Evolutionary conservation across 345 rosid species (phyloP).

Genomic region (Arabidopsis thaliana): DNA sequence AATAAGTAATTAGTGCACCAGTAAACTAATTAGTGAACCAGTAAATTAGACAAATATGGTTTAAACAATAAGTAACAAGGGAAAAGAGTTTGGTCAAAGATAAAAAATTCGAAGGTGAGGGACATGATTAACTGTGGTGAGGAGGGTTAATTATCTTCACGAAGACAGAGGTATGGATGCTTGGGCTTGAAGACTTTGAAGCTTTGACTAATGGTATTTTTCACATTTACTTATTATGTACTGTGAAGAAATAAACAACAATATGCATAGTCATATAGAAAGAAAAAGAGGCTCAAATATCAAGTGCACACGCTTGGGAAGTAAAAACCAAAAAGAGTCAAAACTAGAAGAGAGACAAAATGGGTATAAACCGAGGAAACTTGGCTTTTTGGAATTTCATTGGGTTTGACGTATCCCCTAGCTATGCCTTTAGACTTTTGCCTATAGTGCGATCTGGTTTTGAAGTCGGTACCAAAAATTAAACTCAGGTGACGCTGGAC

Average conservation of each 20-base stretch:
- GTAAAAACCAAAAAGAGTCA: constrained; percentile 43
- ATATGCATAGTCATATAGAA: not conserved
- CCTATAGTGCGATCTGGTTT: constrained; percentile 47
- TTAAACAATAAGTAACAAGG: not conserved
- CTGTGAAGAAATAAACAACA: constrained; percentile 19
- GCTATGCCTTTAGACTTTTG: constrained; percentile 34
- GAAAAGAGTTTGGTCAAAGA: constrained; percentile 27
- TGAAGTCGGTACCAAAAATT: constrained; percentile 40
- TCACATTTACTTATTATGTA: constrained; percentile 27
- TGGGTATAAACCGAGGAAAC: constrained; percentile 47
- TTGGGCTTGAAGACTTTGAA: constrained; percentile 46
- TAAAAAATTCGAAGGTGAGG: constrained; percentile 27
- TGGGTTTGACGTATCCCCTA: constrained; percentile 31
- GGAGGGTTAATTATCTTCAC: constrained; percentile 39
- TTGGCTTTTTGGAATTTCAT: constrained; percentile 37
- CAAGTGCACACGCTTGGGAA: constrained; percentile 51
- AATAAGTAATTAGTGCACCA: no score
- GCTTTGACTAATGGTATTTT: constrained; percentile 36
- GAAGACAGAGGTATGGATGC: constrained; percentile 42
- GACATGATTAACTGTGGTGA: constrained; percentile 34
- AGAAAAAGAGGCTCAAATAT: constrained; percentile 20
- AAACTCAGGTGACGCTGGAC: constrained; percentile 43
- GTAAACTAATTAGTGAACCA: not conserved
- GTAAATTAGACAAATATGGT: not conserved
- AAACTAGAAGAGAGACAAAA: constrained; percentile 46